These are phyloP conservation scores for Boletus eberwhitei DNA, from an alignment of 768 basidiomycete species.

Conservation along the genomic window DNA sequence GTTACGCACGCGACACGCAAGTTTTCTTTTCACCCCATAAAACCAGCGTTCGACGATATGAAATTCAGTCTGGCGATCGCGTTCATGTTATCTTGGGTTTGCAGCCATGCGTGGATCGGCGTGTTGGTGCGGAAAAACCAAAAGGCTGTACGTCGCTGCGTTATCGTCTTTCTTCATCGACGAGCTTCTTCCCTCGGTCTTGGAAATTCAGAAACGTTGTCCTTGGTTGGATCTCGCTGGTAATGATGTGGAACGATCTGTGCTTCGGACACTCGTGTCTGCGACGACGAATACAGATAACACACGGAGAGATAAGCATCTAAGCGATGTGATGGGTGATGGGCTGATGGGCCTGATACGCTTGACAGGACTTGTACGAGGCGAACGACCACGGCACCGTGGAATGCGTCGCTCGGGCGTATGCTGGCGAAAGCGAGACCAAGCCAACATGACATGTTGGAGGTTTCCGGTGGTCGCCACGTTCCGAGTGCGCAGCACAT, in stretches of 20 bases:
- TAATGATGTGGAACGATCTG: no score
- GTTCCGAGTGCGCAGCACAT: background rate
- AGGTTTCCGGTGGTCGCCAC: no score
- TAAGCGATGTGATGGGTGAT: background rate
- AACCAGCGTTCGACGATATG: constrained; percentile 1
- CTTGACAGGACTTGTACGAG: background rate
- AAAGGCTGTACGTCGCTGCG: background rate
- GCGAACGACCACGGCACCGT: background rate
- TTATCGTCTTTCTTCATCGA: background rate
- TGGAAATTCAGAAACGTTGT: background rate
- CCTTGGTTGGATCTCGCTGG: no score
- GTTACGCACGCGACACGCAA: background rate
- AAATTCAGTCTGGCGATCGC: background rate
- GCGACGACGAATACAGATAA: no score
- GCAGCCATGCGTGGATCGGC: background rate
- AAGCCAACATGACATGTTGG: no score
- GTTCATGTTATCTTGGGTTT: background rate
- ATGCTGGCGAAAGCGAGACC: background rate
- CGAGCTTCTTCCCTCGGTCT: background rate
- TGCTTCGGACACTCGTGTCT: no score
- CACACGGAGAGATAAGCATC: no score
- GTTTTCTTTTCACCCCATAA: background rate
- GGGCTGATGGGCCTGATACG: background rate
- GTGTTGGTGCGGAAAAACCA: background rate
- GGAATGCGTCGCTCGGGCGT: background rate